These are phyloP conservation scores for Penicillium sumatraense DNA, from an alignment of 2,329 filamentous ascomycete genomes.

Conservation along the genomic window DNA sequence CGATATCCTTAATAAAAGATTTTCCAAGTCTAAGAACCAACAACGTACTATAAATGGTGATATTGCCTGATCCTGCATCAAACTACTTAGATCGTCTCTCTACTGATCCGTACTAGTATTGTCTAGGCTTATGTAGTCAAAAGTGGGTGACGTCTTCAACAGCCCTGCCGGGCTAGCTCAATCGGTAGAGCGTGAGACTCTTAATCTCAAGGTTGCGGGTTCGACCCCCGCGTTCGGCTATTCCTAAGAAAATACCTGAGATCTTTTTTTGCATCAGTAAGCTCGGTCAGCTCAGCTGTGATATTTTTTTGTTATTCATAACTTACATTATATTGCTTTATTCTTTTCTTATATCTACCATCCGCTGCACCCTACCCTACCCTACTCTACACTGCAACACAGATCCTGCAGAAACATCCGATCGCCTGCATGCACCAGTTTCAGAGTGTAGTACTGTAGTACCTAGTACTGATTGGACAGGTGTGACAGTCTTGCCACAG, in stretches of 20 bases:
- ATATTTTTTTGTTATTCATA: background rate
- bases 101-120: slow-evolving; percentile 1
- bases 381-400: background rate
- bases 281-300: background rate
- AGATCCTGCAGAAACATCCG: background rate
- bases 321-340: background rate
- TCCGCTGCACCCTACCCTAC: background rate
- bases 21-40: too few relatives aligned
- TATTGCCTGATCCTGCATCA: too few relatives aligned
- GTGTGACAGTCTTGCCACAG: background rate
- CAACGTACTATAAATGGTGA: too few relatives aligned
- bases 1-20: too few relatives aligned
- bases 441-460: background rate
- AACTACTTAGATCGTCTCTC: too few relatives aligned
- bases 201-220: slow-evolving; percentile 51
- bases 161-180: slow-evolving; percentile 52
- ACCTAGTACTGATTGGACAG: background rate
- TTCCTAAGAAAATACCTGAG: slow-evolving; percentile 6
- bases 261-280: background rate
- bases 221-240: slow-evolving; percentile 49
- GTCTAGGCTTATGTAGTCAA: slow-evolving; percentile 35
- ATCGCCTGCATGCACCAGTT: slow-evolving; percentile 10
- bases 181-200: slow-evolving; percentile 57
- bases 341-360: background rate
- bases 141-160: background rate